Evolutionary conservation across 2,329 filamentous ascomycete species (phyloP).

Genomic region (Onygenales sp.): DNA sequence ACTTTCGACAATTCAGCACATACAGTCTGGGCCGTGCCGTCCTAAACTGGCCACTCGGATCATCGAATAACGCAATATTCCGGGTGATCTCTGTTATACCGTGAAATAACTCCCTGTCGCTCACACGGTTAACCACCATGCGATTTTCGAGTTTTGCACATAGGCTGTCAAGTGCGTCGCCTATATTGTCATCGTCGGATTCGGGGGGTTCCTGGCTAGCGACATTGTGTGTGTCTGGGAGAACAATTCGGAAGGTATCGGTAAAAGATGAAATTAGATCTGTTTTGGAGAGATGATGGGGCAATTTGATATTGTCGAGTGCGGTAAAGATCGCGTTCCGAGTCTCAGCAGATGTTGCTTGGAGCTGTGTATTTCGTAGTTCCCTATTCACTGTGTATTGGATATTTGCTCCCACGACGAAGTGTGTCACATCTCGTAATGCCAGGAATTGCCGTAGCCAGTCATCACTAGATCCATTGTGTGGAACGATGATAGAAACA

Average conservation of each 20-base stretch:
- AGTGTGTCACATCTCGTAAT: constrained; percentile 31
- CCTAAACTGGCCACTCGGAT: constrained; percentile 23
- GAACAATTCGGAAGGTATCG: constrained; percentile 26
- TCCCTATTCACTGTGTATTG: constrained; percentile 29
- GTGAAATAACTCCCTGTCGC: constrained; percentile 29
- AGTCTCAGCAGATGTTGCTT: constrained; percentile 24
- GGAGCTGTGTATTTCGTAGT: constrained; percentile 24
- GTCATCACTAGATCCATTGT: constrained; percentile 18
- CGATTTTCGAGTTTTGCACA: constrained; percentile 24
- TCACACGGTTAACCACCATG: constrained; percentile 30
- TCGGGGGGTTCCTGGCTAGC: constrained; percentile 16
- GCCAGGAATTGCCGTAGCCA: constrained; percentile 33
- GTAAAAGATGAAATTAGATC: constrained; percentile 29
- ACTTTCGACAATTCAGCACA: constrained; percentile 27
- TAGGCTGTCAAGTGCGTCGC: constrained; percentile 29
- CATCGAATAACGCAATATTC: constrained; percentile 27
- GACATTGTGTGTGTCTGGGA: constrained; percentile 29
- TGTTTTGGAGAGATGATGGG: constrained; percentile 23
- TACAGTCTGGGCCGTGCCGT: constrained; percentile 24
- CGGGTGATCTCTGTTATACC: constrained; percentile 27
- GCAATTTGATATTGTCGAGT: constrained; percentile 27
- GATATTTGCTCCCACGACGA: constrained; percentile 30
- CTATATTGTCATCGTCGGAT: constrained; percentile 20
- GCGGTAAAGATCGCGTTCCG: constrained; percentile 30
- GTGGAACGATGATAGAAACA: constrained; percentile 25